phyloP scores from a whole-genome alignment of 2,329 filamentous ascomycete genomes.

The Alternaria sp. region DNA sequence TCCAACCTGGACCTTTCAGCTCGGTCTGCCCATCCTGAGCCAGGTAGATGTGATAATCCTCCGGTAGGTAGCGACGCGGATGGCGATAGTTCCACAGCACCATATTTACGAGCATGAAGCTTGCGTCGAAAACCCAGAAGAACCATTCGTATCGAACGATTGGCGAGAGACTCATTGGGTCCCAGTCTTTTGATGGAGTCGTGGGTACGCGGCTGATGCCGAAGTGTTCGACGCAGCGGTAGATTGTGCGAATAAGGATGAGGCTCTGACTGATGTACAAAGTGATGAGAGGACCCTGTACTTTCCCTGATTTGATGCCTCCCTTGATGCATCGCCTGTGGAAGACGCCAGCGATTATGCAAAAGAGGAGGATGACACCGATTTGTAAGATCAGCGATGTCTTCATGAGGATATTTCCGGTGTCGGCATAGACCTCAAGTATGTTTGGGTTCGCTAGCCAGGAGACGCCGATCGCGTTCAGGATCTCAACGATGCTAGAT shows the following conservation, averaged over 20 bases:
- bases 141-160: slow-evolving; percentile 56
- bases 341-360: slow-evolving; percentile 52
- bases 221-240: slow-evolving; percentile 60
- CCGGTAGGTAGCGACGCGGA: slow-evolving; percentile 56
- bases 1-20: slow-evolving; percentile 32
- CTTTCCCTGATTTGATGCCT: slow-evolving; percentile 53
- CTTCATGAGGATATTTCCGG: slow-evolving; percentile 55
- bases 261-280: slow-evolving; percentile 54
- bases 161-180: slow-evolving; percentile 42
- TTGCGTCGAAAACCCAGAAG: slow-evolving; percentile 60
- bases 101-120: slow-evolving; percentile 58
- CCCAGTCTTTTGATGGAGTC: slow-evolving; percentile 38
- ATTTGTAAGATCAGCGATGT: slow-evolving; percentile 57
- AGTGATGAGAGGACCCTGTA: slow-evolving; percentile 49
- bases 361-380: slow-evolving; percentile 54
- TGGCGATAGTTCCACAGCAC: slow-evolving; percentile 58
- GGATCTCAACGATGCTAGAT: slow-evolving; percentile 56
- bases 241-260: slow-evolving; percentile 56
- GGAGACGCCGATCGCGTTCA: slow-evolving; percentile 58
- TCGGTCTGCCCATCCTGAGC: slow-evolving; percentile 20
- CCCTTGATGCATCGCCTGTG: slow-evolving; percentile 49
- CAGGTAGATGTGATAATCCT: slow-evolving; percentile 58
- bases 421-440: slow-evolving; percentile 39
- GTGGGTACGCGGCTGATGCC: slow-evolving; percentile 53
- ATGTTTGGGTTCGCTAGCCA: slow-evolving; percentile 48